A percentile compares a stretch with the other conserved stretches of the same genome.
These are phyloP conservation scores for Russula griseocarnosa DNA, from an alignment of 768 basidiomycete species.

Conservation along the genomic window DNA sequence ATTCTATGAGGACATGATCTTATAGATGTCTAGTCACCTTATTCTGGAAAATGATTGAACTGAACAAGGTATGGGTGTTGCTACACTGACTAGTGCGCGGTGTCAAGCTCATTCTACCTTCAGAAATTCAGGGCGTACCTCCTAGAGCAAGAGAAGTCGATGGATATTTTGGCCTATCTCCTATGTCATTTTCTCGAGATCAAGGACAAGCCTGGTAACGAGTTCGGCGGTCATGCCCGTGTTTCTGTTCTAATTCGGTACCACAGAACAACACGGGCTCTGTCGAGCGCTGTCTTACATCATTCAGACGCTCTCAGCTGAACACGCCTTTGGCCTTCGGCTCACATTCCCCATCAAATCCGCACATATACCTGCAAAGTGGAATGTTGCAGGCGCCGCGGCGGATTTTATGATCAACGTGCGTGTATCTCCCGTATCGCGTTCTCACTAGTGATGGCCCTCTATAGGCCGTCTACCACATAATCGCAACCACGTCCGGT, in stretches of 20 bases:
- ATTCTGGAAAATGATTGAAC: conserved; percentile 88
- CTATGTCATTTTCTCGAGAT: conserved; percentile 80
- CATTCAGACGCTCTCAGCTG: conserved; percentile 85
- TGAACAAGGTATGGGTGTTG: conserved; percentile 68
- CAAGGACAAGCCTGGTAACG: conserved; percentile 88
- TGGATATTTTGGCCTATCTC: conserved; percentile 73
- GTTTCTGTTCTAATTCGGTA: conserved; percentile 13
- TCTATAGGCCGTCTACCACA: conserved; percentile 70
- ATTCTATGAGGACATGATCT: not conserved
- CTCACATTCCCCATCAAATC: conserved; percentile 58
- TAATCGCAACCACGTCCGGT: conserved; percentile 86
- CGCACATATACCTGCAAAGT: conserved; percentile 69
- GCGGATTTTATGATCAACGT: conserved; percentile 89
- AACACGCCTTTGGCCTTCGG: conserved; percentile 68
- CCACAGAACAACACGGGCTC: conserved; percentile 81
- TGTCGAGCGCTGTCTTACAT: conserved; percentile 89
- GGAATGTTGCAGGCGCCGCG: conserved; percentile 64
- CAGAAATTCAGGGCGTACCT: conserved; percentile 88
- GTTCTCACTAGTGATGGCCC: conserved; percentile 20
- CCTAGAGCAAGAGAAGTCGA: conserved; percentile 73
- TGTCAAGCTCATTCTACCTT: conserved; percentile 7
- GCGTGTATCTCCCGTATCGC: conserved; percentile 30
- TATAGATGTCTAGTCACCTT: conserved; percentile 52
- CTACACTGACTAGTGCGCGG: not conserved
- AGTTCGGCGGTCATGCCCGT: conserved; percentile 1